Base-by-base conservation (phyloP, 352 stramenopile species). In the Phytophthora multivora region DNA sequence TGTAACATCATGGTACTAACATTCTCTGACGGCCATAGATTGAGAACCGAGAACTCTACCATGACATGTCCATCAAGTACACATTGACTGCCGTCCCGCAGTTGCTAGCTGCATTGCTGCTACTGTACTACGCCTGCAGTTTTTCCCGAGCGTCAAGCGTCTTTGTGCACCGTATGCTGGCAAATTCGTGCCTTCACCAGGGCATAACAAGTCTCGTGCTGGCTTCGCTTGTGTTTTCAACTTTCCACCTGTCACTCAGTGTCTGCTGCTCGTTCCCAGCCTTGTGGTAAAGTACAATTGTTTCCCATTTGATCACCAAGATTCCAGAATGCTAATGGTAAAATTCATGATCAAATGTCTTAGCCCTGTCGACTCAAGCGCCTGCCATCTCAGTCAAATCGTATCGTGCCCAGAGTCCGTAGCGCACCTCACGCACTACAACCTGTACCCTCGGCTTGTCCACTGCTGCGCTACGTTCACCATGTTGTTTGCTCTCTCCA, bases 61-160 rank as follows among this genome's bases (percentile, higher is more conserved):
- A 77, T 15, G 74, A 83, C 51, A 73, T 79, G 54, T 88, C 79
- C 19, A 50, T 87, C 64, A 83, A 88, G 73, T 77, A 82, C 53
- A 47, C 77, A 40, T 46, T 91, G 19, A 81, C 66, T 10, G 69
- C 77, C 13, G 66, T 75, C 13, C 80, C 80, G 18, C 83, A 89
- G 46, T 52, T 85, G 5, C 16, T 73, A 13, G 65, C 75, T 9
- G 66, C 66, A 11, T 23, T 83, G 28, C 41, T 89, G 7, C 47
- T 92, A 51, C 67, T 89, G 8, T 83, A 86, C 63, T 92, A 90
- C 57, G 75, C 79, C 2, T 76, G 61, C 65, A 92, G 80, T 12
- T 88, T 89, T 58, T 51, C 59, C 6, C 67, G 57, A 33, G 43
- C 51, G 5, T 63, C 59, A 1, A 90, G 79, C 48, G 62, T 53